Evolutionary conservation across 495 filamentous ascomycete genomes (phyloP).

Genomic region (Aspergillus asperescens): DNA sequence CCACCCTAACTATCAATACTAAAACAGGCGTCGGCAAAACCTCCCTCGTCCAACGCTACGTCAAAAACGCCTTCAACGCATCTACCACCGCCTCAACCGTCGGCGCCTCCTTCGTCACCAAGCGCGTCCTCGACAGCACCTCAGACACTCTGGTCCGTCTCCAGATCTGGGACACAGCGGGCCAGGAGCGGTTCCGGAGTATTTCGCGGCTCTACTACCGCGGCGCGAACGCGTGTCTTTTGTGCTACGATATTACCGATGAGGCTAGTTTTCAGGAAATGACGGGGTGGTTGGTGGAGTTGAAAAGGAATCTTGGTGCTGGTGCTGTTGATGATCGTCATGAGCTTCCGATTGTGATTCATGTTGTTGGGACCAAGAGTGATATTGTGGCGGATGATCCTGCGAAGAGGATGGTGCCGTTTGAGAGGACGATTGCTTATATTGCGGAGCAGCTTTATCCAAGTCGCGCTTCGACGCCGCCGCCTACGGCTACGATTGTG

Average conservation of each 20-base stretch:
- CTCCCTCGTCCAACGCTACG: slow-evolving; percentile 79
- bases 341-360: slow-evolving; percentile 78
- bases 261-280: slow-evolving; percentile 84
- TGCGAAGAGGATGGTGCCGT: slow-evolving; percentile 69
- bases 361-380: slow-evolving; percentile 92
- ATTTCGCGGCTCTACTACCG: slow-evolving; percentile 95
- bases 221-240: slow-evolving; percentile 86
- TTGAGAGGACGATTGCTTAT: slow-evolving; percentile 90
- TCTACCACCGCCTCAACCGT: slow-evolving; percentile 70
- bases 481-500: slow-evolving; percentile 38
- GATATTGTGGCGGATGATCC: slow-evolving; percentile 86
- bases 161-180: slow-evolving; percentile 93
- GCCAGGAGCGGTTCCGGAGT: slow-evolving; percentile 89
- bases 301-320: slow-evolving; percentile 67
- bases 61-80: slow-evolving; percentile 71
- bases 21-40: slow-evolving; percentile 83
- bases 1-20: background rate
- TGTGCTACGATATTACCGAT: slow-evolving; percentile 93
- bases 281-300: slow-evolving; percentile 83
- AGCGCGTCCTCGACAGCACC: slow-evolving; percentile 80
- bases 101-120: slow-evolving; percentile 91
- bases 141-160: slow-evolving; percentile 73
- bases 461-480: slow-evolving; percentile 56
- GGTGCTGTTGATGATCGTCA: no score
- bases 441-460: slow-evolving; percentile 85